Base-by-base conservation (phyloP, 2,329 filamentous ascomycete genomes). In the Phaeosphaeriaceae sp. region DNA sequence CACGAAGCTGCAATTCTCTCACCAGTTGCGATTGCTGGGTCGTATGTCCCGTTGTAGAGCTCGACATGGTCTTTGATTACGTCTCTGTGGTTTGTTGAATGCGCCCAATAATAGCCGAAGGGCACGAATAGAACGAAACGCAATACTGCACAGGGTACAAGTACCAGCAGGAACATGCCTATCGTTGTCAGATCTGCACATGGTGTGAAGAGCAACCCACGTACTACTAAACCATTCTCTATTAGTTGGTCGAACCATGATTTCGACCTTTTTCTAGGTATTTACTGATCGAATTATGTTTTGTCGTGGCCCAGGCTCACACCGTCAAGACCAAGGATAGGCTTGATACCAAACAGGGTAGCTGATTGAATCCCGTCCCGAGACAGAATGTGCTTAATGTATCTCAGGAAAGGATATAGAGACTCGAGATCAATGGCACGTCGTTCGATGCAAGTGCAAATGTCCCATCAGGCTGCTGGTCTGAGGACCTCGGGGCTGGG, bases 21-120 rank as follows among this genome's bases (percentile, higher is more conserved):
- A 17, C 56, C 58, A 3, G 41, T 21, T 4, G 41, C 42, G 7
- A 68, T 61, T 9, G 41, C 24, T 24, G 53, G 17, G 17, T 33
- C 46, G 45, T 59, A 69, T 15, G 57, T 58, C n/a, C 61, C 62
- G 21, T 62, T 55, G 21, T 59, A 54, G 7, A 69, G 57, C 24
- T 60, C 15, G 20, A 22, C 22, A 46, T 69, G 36, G 2, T 52
- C 20, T 15, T 44, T 47, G 41, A 69, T 48, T 6, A 62, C 2
- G 6, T 51, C 31, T 50, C 52, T 33, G 31, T 69, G 65, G 3
- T 40, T 31, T 0, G 1, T 15, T 15, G 53, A 44, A 41, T 25
- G 10, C 1, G 7, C 4, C 42, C 22, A 54, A 41, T 63, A 69
- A 11, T 41, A 47, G 11, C 51, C 20, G 4, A 51, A 22, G 11